Percentiles rank a stretch among this genome's conserved stretches.
phyloP scores from a whole-genome alignment of 768 basidiomycete genomes.

The Cubamyces lactineus region DNA sequence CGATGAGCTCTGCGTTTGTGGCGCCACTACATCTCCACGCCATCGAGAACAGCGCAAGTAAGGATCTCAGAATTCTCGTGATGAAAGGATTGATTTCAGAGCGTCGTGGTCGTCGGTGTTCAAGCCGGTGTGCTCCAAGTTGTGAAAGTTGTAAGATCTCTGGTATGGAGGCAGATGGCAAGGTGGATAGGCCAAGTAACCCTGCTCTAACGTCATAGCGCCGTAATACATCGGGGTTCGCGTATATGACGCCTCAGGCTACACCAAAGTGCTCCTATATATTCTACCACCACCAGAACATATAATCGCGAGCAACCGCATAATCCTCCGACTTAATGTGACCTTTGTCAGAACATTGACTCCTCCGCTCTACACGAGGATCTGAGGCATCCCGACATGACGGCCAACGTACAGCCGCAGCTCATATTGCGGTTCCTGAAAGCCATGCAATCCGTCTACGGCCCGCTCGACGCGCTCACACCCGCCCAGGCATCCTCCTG shows the following conservation, averaged over 20 bases:
- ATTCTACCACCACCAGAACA: too few species aligned
- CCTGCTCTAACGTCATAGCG: not conserved
- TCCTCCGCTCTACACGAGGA: not conserved
- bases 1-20: conserved; percentile 73
- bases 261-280: too few species aligned
- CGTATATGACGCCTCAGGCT: too few species aligned
- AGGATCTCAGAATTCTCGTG: too few species aligned
- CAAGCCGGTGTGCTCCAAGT: too few species aligned
- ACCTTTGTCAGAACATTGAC: too few species aligned
- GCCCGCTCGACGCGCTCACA: conserved; percentile 18
- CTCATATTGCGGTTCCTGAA: conserved; percentile 17
- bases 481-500: conserved; percentile 16
- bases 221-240: not conserved
- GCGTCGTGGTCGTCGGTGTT: too few species aligned
- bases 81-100: too few species aligned
- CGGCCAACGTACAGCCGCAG: conserved; percentile 1
- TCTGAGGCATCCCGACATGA: conserved; percentile 3
- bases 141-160: too few species aligned
- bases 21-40: conserved; percentile 80
- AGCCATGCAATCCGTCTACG: conserved; percentile 29
- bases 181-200: not conserved
- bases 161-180: not conserved
- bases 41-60: conserved; percentile 48
- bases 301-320: too few species aligned
- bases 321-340: too few species aligned